These are phyloP conservation scores for Fusarium chuoi DNA, from an alignment of 2,329 filamentous ascomycete species.

Conservation along the genomic window DNA sequence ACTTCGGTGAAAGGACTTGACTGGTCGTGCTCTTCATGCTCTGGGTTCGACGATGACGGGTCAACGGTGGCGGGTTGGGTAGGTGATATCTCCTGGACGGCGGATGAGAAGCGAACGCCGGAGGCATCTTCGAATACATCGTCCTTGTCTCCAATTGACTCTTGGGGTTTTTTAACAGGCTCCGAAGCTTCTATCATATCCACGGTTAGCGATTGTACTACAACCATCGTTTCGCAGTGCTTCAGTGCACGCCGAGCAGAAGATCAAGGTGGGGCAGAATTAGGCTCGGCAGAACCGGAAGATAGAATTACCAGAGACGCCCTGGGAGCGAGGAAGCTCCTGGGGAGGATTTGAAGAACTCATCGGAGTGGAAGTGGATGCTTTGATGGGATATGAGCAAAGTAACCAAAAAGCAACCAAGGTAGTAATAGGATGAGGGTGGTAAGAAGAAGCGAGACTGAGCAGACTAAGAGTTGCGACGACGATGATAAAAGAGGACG, in stretches of 20 bases:
- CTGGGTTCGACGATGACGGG: constrained; percentile 37
- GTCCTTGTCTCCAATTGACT: constrained; percentile 12
- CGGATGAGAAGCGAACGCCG: constrained; percentile 77
- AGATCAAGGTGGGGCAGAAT: constrained; percentile 42
- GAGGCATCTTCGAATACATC: constrained; percentile 45
- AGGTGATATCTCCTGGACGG: constrained; percentile 72
- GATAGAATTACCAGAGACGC: constrained; percentile 40
- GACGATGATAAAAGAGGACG: constrained; percentile 44
- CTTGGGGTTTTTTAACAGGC: constrained; percentile 9
- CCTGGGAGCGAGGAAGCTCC: constrained; percentile 34
- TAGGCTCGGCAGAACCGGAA: constrained; percentile 41
- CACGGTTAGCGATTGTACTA: constrained; percentile 36
- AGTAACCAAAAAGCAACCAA: constrained; percentile 20
- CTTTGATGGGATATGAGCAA: constrained; percentile 21
- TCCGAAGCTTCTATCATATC: constrained; percentile 23
- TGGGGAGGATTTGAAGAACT: constrained; percentile 31
- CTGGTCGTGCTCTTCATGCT: constrained; percentile 29
- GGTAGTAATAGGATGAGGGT: constrained; percentile 28
- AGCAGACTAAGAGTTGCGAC: constrained; percentile 40
- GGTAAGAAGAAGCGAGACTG: constrained; percentile 37
- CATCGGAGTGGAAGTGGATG: constrained; percentile 30
- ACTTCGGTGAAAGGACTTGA: constrained; percentile 53
- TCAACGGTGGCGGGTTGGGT: constrained; percentile 54
- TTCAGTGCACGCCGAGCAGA: constrained; percentile 11
- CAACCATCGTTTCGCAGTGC: constrained; percentile 5